These are phyloP conservation scores for Pseudozyma thailandica DNA, from an alignment of 1,284 basidiomycete species.

Conservation along the genomic window DNA sequence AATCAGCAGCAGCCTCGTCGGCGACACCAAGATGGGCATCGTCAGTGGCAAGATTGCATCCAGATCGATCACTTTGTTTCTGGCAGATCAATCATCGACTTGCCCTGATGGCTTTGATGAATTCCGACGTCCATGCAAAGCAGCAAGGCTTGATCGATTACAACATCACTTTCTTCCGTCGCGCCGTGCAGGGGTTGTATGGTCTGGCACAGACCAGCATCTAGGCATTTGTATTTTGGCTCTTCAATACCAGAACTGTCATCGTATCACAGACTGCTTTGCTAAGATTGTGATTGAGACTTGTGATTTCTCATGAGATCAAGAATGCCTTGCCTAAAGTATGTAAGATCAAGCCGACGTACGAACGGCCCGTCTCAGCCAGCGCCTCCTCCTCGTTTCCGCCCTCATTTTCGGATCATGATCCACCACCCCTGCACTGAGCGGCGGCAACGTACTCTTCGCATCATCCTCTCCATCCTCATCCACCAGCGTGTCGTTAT, in stretches of 20 bases:
- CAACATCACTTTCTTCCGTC: conserved; percentile 85
- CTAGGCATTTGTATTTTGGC: not conserved
- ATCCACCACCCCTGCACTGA: conserved; percentile 45
- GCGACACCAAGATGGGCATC: conserved; percentile 46
- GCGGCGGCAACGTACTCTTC: conserved; percentile 27
- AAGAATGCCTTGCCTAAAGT: not conserved
- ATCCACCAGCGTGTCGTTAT: conserved; percentile 10
- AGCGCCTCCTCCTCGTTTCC: conserved; percentile 49
- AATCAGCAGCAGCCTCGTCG: not conserved
- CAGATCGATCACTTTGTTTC: conserved; percentile 83
- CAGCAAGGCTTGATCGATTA: conserved; percentile 87
- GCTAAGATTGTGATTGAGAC: too few species aligned
- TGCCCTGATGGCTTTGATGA: conserved; percentile 82
- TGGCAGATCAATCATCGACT: conserved; percentile 83
- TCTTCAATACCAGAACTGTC: conserved; percentile 6
- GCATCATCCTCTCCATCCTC: conserved; percentile 27
- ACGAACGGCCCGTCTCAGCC: conserved; percentile 46
- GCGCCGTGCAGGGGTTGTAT: conserved; percentile 70
- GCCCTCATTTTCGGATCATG: conserved; percentile 36
- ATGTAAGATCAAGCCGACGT: conserved; percentile 5
- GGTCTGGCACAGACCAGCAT: conserved; percentile 47
- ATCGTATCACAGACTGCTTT: too few species aligned
- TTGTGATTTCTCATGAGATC: not conserved
- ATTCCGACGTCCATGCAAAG: conserved; percentile 80
- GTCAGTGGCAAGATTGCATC: conserved; percentile 73